Percentiles rank a stretch among this genome's conserved stretches.
These are phyloP conservation scores for Blastocystis sp. DNA, from an alignment of 352 stramenopile species.

Conservation along the genomic window DNA sequence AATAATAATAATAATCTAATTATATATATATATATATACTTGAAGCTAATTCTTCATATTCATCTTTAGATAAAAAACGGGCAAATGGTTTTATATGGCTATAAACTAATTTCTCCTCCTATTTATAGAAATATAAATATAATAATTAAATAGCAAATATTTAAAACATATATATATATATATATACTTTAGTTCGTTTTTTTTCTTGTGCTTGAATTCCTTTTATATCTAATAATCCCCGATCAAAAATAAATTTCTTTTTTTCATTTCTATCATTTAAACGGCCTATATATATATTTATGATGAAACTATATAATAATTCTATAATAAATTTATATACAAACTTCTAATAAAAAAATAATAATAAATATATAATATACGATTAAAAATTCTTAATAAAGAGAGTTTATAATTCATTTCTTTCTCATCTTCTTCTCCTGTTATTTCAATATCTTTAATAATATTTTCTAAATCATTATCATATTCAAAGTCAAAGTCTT, in stretches of 20 bases:
- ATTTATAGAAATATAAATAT: conserved; percentile 59
- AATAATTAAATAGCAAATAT: no score
- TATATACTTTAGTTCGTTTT: conserved; percentile 61
- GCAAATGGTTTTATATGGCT: conserved; percentile 76
- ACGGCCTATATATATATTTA: neutral
- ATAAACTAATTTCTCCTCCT: conserved; percentile 75
- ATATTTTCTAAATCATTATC: conserved; percentile 85
- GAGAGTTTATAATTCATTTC: conserved; percentile 77
- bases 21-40: no score
- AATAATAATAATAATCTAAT: no score
- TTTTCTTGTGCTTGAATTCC: conserved; percentile 68
- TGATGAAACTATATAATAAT: neutral
- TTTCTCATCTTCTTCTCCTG: conserved; percentile 57
- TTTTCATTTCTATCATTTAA: conserved; percentile 69
- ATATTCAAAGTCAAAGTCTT: conserved; percentile 89
- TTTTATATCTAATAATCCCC: conserved; percentile 71
- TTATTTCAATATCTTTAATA: conserved; percentile 78
- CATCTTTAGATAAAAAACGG: conserved; percentile 69
- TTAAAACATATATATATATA: no score
- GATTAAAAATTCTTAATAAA: conserved; percentile 83
- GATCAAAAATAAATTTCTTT: conserved; percentile 70
- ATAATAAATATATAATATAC: no score
- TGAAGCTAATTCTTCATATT: conserved; percentile 76
- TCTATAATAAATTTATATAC: conserved; percentile 62
- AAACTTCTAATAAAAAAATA: conserved; percentile 82